Base-by-base conservation (phyloP, 1,284 basidiomycete species). In the Moniliophthora roreri region DNA sequence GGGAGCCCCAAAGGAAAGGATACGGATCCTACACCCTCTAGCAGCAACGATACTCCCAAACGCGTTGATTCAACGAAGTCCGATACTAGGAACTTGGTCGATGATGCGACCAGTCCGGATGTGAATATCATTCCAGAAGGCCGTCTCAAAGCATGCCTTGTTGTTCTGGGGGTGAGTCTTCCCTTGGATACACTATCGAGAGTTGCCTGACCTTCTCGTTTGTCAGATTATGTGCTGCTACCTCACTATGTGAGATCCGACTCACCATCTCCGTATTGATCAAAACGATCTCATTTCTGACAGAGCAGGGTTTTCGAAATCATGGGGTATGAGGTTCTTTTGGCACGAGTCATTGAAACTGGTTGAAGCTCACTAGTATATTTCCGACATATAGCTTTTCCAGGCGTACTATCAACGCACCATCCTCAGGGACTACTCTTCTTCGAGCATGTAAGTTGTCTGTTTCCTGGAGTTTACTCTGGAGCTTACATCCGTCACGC, bases 391-490 rank as follows among this genome's bases (percentile, higher is more conserved):
- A 32, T 54, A 66, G 66, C 66, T 69, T n/a, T 74, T 73, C 50
- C 73, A 75, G 67, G 72, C 69, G 0, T 79, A 82, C 60, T 82
- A 83, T 59, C 66, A 80, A 59, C 61, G 72, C 39, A 73, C 66
- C 1, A 23, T 78, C 1, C 63, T 82, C 6, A 63, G 56, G 1
- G 63, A 72, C 47, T 63, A 64, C 0, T 64, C 74, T 9, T 71
- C 79, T 1, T 86, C 84, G 3, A 75, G 69, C 28, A 84, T 87
- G 85, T 85, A 62, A 56, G 81, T 64, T 11, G 60, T 35, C 13
- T 4, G 9, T 32, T n/a, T 18, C 1, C 7, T 13, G 16, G 37
- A 36, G 39, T 18, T 55, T 11, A 46, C 58, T 28, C 9, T 36
- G 34, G n/a, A 16, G 40, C 36, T 32, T 35, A 39, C 39, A 15